Evolutionary conservation across 768 basidiomycete genomes (phyloP).

Genomic region (Candolleomyces aberdarensis): DNA sequence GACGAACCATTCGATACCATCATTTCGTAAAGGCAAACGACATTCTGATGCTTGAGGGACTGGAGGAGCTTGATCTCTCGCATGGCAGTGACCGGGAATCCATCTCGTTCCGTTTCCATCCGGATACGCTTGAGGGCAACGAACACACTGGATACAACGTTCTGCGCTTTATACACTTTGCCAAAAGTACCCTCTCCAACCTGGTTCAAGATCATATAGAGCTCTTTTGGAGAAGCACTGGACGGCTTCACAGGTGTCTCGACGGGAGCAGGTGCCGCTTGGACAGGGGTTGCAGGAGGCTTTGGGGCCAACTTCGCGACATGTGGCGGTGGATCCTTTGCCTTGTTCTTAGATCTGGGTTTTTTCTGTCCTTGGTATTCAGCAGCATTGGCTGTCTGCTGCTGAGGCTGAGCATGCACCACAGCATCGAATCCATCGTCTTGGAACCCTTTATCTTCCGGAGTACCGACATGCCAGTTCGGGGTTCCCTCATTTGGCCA

Average conservation of each 20-base stretch:
- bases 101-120: constrained; percentile 97
- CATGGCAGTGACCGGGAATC: constrained; percentile 99
- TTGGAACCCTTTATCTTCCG: no score
- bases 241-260: constrained; percentile 13
- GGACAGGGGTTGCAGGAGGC: neutral
- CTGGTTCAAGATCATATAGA: constrained; percentile 87
- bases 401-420: no score
- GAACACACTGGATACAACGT: constrained; percentile 66
- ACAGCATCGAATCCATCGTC: no score
- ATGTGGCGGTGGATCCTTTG: no score
- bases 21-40: constrained; percentile 93
- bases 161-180: constrained; percentile 94
- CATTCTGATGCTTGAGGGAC: constrained; percentile 83
- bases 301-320: no score
- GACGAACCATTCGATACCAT: constrained; percentile 92
- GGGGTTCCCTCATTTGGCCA: no score
- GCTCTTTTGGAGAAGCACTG: constrained; percentile 37
- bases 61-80: constrained; percentile 98
- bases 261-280: neutral
- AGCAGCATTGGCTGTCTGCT: neutral
- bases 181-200: constrained; percentile 99
- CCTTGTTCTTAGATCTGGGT: no score
- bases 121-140: constrained; percentile 96
- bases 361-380: neutral
- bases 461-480: no score